Evolutionary conservation across 1,284 basidiomycete genomes (phyloP), one percentile per base, ranked within the genome.

Genomic region (Exobasidium cylindrosporum): DNA sequence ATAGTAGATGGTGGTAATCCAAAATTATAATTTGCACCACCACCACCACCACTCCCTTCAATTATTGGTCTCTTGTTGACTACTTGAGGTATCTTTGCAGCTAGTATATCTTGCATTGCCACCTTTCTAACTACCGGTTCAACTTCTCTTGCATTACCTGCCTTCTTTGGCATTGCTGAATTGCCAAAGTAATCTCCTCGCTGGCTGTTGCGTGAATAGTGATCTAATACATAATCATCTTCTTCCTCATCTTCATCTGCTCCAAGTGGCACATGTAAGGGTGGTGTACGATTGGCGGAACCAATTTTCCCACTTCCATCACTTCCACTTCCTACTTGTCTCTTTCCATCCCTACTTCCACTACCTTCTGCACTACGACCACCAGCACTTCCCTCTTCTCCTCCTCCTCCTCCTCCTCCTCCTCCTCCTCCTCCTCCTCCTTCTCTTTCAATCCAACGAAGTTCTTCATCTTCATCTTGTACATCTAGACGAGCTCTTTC

Each of bases 401-500:
- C 1, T 67, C 63, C n/a, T 66, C 17, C 46, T 60, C 62, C 67
- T 2, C 57, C 61, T 14, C 58, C 57, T 26, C 62, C 56, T 2
- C 56, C 63, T 30, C 2, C 46, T 24, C 49, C 43, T 23, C 44
- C 26, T 57, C 26, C 4, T 26, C 60, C 2, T 50, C n/a, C 17
- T 13, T 21, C 47, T 21, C 47, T 24, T 24, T 28, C n/a, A 50
- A 21, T 13, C 47, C 66, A 61, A 4, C 65, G 62, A n/a, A n/a
- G n/a, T 23, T 61, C 60, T 14, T 65, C 62, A 65, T 60, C 67
- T 32, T 63, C 58, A 44, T 65, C 64, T 35, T 60, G 57, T 5
- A 57, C 56, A 24, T 63, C 58, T 13, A 5, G 54, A 46, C 4
- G 26, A 43, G 28, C 17, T 58, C 50, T n/a, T 54, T 64, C 0